phyloP scores from a whole-genome alignment of 2,329 filamentous ascomycete genomes.

The Calycina herbarum region DNA sequence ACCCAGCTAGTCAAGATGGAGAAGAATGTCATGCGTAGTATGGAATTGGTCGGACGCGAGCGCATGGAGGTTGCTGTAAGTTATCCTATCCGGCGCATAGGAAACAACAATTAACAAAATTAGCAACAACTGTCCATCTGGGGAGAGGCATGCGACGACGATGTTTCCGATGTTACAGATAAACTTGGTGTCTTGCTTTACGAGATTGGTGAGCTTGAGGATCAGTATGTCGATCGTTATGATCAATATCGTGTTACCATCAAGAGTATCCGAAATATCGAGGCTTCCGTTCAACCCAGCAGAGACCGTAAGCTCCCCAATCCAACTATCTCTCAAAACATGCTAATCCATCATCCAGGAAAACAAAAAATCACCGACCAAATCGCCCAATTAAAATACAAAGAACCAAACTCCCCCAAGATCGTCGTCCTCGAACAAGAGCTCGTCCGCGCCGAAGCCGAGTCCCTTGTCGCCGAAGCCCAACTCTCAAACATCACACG shows the following conservation, averaged over 20 bases:
- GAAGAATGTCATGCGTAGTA: conserved; percentile 99
- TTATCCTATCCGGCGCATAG: conserved; percentile 29
- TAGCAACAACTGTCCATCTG: conserved; percentile 99
- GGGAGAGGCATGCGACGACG: conserved; percentile 94
- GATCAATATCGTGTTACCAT: conserved; percentile 99
- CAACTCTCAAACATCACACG: conserved; percentile 99
- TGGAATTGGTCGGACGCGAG: conserved; percentile 92
- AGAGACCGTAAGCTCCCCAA: conserved; percentile 72
- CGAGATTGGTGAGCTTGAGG: conserved; percentile 86
- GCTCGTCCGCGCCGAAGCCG: conserved; percentile 94
- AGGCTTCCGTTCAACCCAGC: conserved; percentile 96
- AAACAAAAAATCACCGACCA: conserved; percentile 99
- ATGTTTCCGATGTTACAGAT: conserved; percentile 98
- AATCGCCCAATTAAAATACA: conserved; percentile 98
- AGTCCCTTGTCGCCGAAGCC: conserved; percentile 97
- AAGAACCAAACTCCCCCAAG: conserved; percentile 96
- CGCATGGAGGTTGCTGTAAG: conserved; percentile 97
- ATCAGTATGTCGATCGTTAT: conserved; percentile 97
- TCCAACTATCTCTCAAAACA: background rate
- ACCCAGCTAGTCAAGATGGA: conserved; percentile 99
- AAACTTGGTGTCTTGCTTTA: conserved; percentile 97
- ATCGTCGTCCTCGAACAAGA: conserved; percentile 98
- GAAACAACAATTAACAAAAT: conserved; percentile 18
- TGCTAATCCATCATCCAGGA: conserved; percentile 51
- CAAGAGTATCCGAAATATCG: conserved; percentile 99